Conservation (phyloP, 495 filamentous ascomycete genomes). For the Daldinia caldariorum region DNA sequence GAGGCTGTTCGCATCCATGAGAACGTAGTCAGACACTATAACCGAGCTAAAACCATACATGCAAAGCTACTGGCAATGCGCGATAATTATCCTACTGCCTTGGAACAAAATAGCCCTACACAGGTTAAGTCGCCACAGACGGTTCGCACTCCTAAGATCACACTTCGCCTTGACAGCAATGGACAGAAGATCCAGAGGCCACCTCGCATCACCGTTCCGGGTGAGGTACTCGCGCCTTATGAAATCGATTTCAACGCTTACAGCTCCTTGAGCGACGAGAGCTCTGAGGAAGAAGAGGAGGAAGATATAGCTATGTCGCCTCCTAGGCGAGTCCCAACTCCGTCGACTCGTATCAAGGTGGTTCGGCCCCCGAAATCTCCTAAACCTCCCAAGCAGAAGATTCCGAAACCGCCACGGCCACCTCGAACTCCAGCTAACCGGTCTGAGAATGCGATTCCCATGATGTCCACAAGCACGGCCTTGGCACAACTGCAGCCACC, state of each 20-base stretch:
- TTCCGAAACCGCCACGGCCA: slow-evolving; percentile 57
- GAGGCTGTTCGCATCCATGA: slow-evolving; percentile 86
- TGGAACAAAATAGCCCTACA: slow-evolving; percentile 64
- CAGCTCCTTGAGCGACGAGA: slow-evolving; percentile 56
- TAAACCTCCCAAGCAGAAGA: slow-evolving; percentile 53
- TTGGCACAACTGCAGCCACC: slow-evolving; percentile 80
- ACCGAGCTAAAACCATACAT: slow-evolving; percentile 78
- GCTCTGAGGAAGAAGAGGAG: slow-evolving; percentile 52
- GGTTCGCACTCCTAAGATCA: slow-evolving; percentile 69
- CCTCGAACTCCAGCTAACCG: slow-evolving; percentile 50
- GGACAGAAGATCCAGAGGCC: slow-evolving; percentile 54
- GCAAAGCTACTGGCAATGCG: slow-evolving; percentile 82
- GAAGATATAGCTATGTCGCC: slow-evolving; percentile 42
- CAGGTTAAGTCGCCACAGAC: slow-evolving; percentile 63
- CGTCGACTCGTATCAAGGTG: slow-evolving; percentile 55
- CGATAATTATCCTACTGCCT: slow-evolving; percentile 58
- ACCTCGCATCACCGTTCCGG: slow-evolving; percentile 65
- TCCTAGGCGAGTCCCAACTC: slow-evolving; percentile 47
- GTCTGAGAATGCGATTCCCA: slow-evolving; percentile 49
- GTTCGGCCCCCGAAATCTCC: slow-evolving; percentile 52
- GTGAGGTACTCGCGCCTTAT: slow-evolving; percentile 67
- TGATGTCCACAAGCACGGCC: slow-evolving; percentile 83
- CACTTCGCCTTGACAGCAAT: slow-evolving; percentile 68
- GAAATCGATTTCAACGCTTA: slow-evolving; percentile 64
- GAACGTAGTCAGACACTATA: slow-evolving; percentile 78